A percentile compares a stretch with the other conserved stretches of the same genome.
phyloP scores from a whole-genome alignment of 2,329 filamentous ascomycete species.

The Fusarium odoratissimum region DNA sequence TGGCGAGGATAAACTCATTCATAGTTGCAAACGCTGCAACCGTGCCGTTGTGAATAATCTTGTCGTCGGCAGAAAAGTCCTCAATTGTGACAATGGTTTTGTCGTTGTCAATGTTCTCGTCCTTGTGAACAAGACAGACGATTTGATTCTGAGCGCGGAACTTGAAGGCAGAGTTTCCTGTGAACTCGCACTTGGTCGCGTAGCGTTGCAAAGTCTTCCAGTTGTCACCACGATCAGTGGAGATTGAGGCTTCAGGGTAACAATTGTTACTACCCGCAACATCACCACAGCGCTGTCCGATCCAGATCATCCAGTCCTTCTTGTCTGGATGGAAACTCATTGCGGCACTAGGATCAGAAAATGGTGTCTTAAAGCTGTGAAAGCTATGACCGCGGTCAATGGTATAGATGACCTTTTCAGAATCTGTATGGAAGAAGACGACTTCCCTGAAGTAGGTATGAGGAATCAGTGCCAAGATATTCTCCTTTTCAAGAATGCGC shows the following conservation, averaged over 20 bases:
- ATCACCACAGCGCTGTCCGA: slow-evolving; percentile 76
- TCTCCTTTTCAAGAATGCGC: slow-evolving; percentile 73
- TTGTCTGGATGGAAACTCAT: slow-evolving; percentile 86
- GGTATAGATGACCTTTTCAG: slow-evolving; percentile 78
- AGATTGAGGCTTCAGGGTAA: slow-evolving; percentile 79
- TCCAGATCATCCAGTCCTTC: slow-evolving; percentile 93
- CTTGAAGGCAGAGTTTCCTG: slow-evolving; percentile 70
- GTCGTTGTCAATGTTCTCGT: slow-evolving; percentile 69
- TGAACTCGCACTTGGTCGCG: slow-evolving; percentile 88
- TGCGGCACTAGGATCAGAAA: slow-evolving; percentile 57
- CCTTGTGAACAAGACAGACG: slow-evolving; percentile 67
- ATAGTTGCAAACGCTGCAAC: slow-evolving; percentile 92
- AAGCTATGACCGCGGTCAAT: slow-evolving; percentile 81
- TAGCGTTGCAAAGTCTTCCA: slow-evolving; percentile 83
- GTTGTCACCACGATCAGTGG: slow-evolving; percentile 80
- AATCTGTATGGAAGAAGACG: slow-evolving; percentile 84
- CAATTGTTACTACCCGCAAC: slow-evolving; percentile 66
- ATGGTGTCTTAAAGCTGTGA: slow-evolving; percentile 77
- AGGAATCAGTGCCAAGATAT: slow-evolving; percentile 77
- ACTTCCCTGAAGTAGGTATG: slow-evolving; percentile 86
- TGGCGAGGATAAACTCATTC: slow-evolving; percentile 95
- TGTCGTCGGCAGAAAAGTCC: slow-evolving; percentile 78
- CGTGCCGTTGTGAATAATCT: slow-evolving; percentile 61
- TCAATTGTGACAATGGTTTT: slow-evolving; percentile 80
- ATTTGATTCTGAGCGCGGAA: slow-evolving; percentile 66